Conservation (phyloP, 2,329 filamentous ascomycete species). For the Nemania sp. region DNA sequence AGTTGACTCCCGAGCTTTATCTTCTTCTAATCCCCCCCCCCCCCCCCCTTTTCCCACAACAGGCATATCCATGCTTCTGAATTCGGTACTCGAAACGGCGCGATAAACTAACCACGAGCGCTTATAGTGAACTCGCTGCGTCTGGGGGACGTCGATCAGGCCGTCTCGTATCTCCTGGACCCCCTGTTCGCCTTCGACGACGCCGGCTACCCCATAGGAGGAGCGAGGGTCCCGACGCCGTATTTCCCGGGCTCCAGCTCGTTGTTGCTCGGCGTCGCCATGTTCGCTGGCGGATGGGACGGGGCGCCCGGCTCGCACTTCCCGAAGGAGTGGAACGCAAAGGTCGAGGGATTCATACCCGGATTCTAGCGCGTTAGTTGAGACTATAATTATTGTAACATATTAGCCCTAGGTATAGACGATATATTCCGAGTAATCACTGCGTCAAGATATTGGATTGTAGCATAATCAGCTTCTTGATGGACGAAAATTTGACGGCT, state of each 20-base stretch:
- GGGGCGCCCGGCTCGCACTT: slow-evolving; percentile 51
- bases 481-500: not conserved
- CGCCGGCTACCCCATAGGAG: slow-evolving; percentile 58
- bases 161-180: slow-evolving; percentile 52
- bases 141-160: slow-evolving; percentile 46
- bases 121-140: slow-evolving; percentile 46
- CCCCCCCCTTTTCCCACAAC: too few relatives aligned
- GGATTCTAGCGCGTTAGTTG: slow-evolving; percentile 36
- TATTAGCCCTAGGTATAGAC: not conserved
- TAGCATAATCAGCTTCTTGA: not conserved
- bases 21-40: too few relatives aligned
- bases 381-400: not conserved
- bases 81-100: too few relatives aligned
- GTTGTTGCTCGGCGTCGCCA: slow-evolving; percentile 56
- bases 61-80: too few relatives aligned
- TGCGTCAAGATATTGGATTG: not conserved
- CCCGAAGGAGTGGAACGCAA: slow-evolving; percentile 52
- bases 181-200: slow-evolving; percentile 59
- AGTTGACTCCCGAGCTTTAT: not conserved
- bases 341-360: slow-evolving; percentile 52
- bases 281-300: slow-evolving; percentile 64
- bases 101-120: not conserved
- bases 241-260: slow-evolving; percentile 59
- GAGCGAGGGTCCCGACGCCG: slow-evolving; percentile 57
- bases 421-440: not conserved